Evolutionary conservation across 257 asterid species (phyloP), one percentile per base, ranked within the genome.

Genomic region (Gentiana dahurica): DNA sequence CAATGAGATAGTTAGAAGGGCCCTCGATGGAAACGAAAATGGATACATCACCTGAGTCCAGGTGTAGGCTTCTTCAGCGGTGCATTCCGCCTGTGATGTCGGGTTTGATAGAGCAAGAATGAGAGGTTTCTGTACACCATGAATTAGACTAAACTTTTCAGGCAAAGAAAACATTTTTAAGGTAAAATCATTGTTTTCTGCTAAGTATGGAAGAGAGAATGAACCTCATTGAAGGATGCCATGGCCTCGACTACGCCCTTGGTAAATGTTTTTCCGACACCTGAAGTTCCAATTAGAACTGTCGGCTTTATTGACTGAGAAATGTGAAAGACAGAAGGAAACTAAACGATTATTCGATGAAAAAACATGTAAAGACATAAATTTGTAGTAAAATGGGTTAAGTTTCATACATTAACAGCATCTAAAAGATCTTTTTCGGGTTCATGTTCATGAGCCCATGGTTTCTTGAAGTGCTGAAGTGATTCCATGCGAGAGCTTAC

Each of bases 391-490:
- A 35, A 64, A 46, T 54, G 0, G 2, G 57, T 41, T 56, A 36
- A 50, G 45, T 5, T 51, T 52, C 81, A 58, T 71, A 89, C 97
- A 80, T 83, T 73, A 51, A 89, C 90, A n/a, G 87, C 94, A 68
- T 89, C 87, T 54, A 81, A 53, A 58, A 89, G 82, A 36, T 81
- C 95, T 74, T 66, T 73, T 51, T 83, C 60, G 1, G 90, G 91
- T 73, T 86, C 87, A 37, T 86, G 94, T 24, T 81, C 94, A 33
- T 86, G 97, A 54, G 97, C 97, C 93, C 90, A 89, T 49, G 97
- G 95, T 54, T 66, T 35, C 68, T 89, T 89, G 76, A 84, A 84
- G 75, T 81, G 95, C 78, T 89, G 97, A 75, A 89, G 95, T 48
- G 94, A 79, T 55, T 80, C 97, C 74, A 70, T 70, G 12, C 94